Conservation (phyloP, 2,329 filamentous ascomycete species). For the Venturia effusa region DNA sequence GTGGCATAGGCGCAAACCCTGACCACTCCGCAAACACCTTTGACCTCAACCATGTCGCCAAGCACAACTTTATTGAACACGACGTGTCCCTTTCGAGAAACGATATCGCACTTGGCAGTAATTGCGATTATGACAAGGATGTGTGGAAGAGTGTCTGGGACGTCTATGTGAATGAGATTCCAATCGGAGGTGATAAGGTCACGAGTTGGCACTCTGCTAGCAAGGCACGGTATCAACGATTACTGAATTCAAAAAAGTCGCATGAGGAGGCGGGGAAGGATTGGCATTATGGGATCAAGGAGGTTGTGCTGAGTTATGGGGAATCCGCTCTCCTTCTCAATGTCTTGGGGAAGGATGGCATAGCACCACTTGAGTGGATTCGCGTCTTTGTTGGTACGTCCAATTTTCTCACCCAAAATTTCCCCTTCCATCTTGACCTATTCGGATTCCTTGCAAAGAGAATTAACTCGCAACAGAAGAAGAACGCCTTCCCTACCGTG, state of each 20-base stretch:
- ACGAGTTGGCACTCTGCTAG: constrained; percentile 7
- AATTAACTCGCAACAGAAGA: constrained; percentile 2
- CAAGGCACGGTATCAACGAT: constrained; percentile 8
- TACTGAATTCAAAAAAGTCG: neutral
- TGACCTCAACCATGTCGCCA: constrained; percentile 11
- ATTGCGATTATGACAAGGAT: constrained; percentile 6
- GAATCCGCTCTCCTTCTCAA: constrained; percentile 8
- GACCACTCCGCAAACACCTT: constrained; percentile 6
- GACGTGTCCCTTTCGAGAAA: constrained; percentile 4
- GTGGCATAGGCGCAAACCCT: constrained; percentile 3
- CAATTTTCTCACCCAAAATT: neutral
- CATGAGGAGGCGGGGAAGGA: constrained; percentile 10
- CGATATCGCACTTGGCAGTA: constrained; percentile 8
- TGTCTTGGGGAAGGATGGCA: constrained; percentile 9
- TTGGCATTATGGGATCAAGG: constrained; percentile 10
- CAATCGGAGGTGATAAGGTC: neutral
- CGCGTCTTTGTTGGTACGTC: constrained; percentile 7
- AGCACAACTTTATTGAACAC: constrained; percentile 12
- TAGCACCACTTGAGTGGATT: constrained; percentile 6
- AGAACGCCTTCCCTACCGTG: constrained; percentile 9
- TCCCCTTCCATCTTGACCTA: neutral
- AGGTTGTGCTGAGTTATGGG: constrained; percentile 9
- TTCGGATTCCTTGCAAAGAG: neutral
- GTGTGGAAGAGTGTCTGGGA: neutral
- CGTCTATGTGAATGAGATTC: neutral